Conservation (phyloP, 345 rosid genomes). For the Toxicodendron radicans region DNA sequence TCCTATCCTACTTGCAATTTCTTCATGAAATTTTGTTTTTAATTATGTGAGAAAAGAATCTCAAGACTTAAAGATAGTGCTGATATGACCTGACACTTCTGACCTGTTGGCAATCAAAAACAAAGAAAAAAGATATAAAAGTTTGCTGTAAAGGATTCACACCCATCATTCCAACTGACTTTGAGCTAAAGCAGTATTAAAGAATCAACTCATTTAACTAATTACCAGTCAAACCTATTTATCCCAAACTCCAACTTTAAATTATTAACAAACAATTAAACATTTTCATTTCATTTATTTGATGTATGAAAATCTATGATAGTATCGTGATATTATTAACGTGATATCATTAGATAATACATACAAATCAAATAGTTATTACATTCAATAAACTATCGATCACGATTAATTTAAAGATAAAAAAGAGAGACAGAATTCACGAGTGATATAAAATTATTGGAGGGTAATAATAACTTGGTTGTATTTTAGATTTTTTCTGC, state of each 20-base stretch:
- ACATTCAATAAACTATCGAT: too few relatives aligned
- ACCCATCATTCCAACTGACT: constrained; percentile 25
- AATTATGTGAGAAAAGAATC: constrained; percentile 20
- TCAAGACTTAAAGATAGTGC: constrained; percentile 9
- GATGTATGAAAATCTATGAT: too few relatives aligned
- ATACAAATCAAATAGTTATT: too few relatives aligned
- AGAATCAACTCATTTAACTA: background rate
- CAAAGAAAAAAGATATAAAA: background rate
- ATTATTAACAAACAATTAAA: too few relatives aligned
- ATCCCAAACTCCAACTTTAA: background rate
- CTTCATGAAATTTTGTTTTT: background rate
- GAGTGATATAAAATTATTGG: too few relatives aligned
- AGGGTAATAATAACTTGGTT: too few relatives aligned
- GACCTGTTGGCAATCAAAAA: constrained; percentile 18
- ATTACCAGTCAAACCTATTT: background rate
- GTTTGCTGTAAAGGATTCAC: constrained; percentile 20
- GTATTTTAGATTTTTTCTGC: background rate
- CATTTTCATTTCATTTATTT: too few relatives aligned
- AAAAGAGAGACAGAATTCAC: too few relatives aligned
- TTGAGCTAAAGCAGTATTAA: background rate
- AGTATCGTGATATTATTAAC: too few relatives aligned
- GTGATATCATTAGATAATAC: too few relatives aligned
- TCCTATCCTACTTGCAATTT: background rate
- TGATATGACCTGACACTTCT: constrained; percentile 23
- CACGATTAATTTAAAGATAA: too few relatives aligned